These are phyloP conservation scores for Phaseolus coccineus DNA, from an alignment of 331 rosid species.

Conservation along the genomic window DNA sequence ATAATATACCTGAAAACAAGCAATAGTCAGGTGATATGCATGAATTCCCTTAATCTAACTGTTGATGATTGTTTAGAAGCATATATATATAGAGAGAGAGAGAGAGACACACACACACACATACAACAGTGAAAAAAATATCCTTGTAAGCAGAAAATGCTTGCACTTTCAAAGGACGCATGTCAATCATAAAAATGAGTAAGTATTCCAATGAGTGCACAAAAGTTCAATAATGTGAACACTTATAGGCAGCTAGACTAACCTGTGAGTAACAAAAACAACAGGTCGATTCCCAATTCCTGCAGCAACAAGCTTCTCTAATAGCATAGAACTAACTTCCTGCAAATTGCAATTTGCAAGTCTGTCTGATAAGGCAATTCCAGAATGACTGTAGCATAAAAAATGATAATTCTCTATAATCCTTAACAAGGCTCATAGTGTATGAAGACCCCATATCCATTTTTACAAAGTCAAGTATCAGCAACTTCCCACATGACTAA, in stretches of 20 bases:
- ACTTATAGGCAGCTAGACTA: slow-evolving; percentile 40
- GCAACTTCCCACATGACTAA: slow-evolving; percentile 23
- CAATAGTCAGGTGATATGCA: slow-evolving; percentile 18
- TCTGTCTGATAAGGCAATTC: neutral
- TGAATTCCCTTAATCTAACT: slow-evolving; percentile 1
- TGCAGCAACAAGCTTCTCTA: slow-evolving; percentile 91
- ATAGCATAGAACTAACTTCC: slow-evolving; percentile 97
- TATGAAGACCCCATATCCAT: slow-evolving; percentile 26
- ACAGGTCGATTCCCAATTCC: slow-evolving; percentile 95
- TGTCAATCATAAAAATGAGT: slow-evolving; percentile 12
- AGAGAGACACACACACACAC: too few relatives aligned
- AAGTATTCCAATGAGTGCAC: slow-evolving; percentile 9
- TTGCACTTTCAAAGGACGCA: slow-evolving; percentile 38
- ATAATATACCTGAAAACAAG: slow-evolving; percentile 11
- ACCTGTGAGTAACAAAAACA: slow-evolving; percentile 97
- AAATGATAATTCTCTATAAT: neutral
- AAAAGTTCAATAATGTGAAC: slow-evolving; percentile 18
- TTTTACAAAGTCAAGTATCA: slow-evolving; percentile 20
- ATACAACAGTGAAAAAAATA: slow-evolving; percentile 12
- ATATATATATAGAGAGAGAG: too few relatives aligned
- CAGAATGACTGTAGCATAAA: neutral
- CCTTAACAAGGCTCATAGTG: slow-evolving; percentile 32
- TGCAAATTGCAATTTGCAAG: slow-evolving; percentile 47
- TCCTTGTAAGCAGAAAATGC: slow-evolving; percentile 1
- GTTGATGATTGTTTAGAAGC: neutral